Conservation (phyloP, 108 stramenopile genomes). For the Skeletonema potamos region DNA sequence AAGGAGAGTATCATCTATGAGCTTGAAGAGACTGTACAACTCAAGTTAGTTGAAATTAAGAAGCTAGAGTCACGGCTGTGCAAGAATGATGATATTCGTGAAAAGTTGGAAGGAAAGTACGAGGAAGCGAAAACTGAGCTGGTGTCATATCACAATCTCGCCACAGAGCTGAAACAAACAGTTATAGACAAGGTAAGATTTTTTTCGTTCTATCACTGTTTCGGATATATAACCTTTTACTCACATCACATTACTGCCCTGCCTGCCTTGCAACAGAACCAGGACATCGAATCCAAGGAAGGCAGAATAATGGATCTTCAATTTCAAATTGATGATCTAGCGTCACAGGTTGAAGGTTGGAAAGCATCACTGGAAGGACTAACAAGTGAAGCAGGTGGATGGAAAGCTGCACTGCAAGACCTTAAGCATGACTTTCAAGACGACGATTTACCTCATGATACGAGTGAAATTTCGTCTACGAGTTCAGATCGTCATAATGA, state of each 20-base stretch:
- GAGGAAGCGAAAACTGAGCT: constrained; percentile 26
- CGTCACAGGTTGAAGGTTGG: constrained; percentile 18
- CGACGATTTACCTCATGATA: not conserved
- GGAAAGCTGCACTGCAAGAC: not conserved
- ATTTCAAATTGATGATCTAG: constrained; percentile 29
- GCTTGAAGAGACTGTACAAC: not conserved
- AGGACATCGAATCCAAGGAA: constrained; percentile 33
- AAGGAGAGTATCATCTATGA: constrained; percentile 1
- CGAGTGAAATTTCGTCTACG: not conserved
- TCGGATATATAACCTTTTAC: not conserved
- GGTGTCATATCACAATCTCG: constrained; percentile 11
- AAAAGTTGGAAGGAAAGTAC: constrained; percentile 18
- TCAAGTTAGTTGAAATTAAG: not conserved
- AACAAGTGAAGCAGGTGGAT: not conserved
- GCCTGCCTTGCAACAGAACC: constrained; percentile 10
- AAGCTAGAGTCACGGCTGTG: not conserved
- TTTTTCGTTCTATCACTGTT: not conserved
- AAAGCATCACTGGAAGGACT: constrained; percentile 6
- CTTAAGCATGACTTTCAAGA: not conserved
- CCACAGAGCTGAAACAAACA: constrained; percentile 24
- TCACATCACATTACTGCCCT: not conserved
- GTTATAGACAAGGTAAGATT: constrained; percentile 38
- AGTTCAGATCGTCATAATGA: constrained; percentile 6
- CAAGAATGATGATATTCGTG: not conserved
- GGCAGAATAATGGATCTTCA: constrained; percentile 19